Evolutionary conservation across 208 protist species (phyloP).

Genomic region (Leishmania braziliensis): DNA sequence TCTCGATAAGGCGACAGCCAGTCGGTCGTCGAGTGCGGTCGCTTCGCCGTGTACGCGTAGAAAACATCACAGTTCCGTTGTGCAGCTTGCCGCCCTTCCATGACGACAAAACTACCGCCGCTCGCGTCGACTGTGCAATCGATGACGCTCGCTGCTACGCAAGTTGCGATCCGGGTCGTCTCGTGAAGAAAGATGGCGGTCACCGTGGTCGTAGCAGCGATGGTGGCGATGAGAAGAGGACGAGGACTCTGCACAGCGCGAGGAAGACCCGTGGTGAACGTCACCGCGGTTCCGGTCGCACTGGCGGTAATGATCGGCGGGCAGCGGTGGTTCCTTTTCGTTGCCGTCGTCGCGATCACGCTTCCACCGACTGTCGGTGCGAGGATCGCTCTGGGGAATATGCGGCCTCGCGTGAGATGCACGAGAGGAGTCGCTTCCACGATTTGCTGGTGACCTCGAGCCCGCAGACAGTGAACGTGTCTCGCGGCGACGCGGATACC

Average conservation of each 20-base stretch:
- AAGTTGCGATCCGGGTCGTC: background rate
- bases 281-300: slow-evolving; percentile 1
- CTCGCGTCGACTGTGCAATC: background rate
- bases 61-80: too few relatives aligned
- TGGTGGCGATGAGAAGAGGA: slow-evolving; percentile 2
- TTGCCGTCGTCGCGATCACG: background rate
- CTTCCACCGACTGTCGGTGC: background rate
- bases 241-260: background rate
- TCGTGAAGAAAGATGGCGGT: background rate
- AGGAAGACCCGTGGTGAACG: background rate
- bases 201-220: background rate
- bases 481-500: background rate
- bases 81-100: background rate
- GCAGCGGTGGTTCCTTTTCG: background rate
- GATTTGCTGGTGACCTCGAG: background rate
- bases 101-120: background rate
- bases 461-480: background rate
- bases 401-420: background rate
- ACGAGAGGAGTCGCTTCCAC: background rate
- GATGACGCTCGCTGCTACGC: background rate
- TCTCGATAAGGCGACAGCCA: background rate
- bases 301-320: background rate
- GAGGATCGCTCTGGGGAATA: background rate
- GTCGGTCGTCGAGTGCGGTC: background rate
- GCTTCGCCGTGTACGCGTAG: background rate